These are phyloP conservation scores for Trichoderma endophyticum DNA, from an alignment of 2,329 filamentous ascomycete species.

Conservation along the genomic window DNA sequence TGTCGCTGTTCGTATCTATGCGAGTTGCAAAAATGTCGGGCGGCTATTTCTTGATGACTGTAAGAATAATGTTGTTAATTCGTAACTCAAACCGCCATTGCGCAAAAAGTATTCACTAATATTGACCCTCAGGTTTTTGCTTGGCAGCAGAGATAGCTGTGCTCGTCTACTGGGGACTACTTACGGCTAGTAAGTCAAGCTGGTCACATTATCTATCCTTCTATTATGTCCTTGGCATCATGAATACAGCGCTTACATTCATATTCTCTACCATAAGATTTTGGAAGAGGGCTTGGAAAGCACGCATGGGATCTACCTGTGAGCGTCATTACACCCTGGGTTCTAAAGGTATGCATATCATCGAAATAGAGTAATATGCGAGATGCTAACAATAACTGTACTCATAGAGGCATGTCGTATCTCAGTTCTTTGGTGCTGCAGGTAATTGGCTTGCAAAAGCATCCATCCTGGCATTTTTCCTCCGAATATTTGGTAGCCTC, in stretches of 20 bases:
- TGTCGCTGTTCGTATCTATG: neutral
- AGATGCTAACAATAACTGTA: neutral
- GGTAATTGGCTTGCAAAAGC: constrained; percentile 5
- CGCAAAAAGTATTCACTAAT: neutral
- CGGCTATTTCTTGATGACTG: neutral
- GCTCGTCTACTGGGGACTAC: neutral
- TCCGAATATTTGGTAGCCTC: neutral
- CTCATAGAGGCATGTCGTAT: neutral
- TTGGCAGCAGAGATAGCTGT: neutral
- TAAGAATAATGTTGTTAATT: neutral
- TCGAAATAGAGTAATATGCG: neutral
- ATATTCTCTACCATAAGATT: neutral
- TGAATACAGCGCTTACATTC: neutral
- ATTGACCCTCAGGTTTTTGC: neutral
- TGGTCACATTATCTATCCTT: neutral
- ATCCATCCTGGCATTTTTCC: neutral
- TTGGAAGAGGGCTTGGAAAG: neutral
- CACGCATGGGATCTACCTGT: constrained; percentile 1
- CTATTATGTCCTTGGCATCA: neutral
- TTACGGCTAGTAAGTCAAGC: neutral
- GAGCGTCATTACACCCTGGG: neutral
- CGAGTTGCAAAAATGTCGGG: neutral
- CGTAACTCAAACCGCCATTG: neutral
- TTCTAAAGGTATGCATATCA: neutral
- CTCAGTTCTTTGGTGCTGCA: neutral